Conservation (phyloP, 768 basidiomycete genomes). For the Lactarius tabidus region DNA sequence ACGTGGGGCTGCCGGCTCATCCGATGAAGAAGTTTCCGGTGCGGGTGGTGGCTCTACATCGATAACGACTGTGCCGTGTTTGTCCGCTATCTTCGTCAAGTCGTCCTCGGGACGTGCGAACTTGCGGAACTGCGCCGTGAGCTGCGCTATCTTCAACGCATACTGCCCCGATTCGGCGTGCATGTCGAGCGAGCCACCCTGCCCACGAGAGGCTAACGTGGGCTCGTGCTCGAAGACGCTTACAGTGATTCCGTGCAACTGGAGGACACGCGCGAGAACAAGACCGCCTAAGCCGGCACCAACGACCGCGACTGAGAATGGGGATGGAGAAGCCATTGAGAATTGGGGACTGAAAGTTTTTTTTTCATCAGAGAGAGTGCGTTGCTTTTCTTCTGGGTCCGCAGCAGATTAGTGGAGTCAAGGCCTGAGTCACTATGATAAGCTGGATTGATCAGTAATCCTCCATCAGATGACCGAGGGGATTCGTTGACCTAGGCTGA, state of each 20-base stretch:
- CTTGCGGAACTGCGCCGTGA: conserved; percentile 11
- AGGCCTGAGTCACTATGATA: too few species aligned
- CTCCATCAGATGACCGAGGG: background rate
- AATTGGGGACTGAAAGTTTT: background rate
- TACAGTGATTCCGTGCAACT: conserved; percentile 58
- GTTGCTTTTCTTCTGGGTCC: too few species aligned
- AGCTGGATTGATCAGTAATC: background rate
- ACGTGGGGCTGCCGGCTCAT: background rate
- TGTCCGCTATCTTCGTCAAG: conserved; percentile 3
- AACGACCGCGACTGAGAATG: conserved; percentile 16
- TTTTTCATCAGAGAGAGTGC: too few species aligned
- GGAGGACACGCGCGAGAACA: conserved; percentile 58
- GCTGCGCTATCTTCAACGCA: conserved; percentile 3
- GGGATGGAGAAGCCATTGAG: conserved; percentile 1
- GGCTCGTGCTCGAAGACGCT: conserved; percentile 58
- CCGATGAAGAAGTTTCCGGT: background rate
- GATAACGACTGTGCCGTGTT: background rate
- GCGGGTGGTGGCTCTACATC: background rate
- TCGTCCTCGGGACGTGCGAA: conserved; percentile 12
- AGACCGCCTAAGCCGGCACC: conserved; percentile 40
- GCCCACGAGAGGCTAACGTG: conserved; percentile 33
- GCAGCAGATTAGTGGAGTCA: too few species aligned
- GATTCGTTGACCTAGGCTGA: too few species aligned
- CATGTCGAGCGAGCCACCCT: conserved; percentile 54
- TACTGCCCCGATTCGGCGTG: conserved; percentile 11